These are phyloP conservation scores for Russula vinacea DNA, from an alignment of 768 basidiomycete species.

Conservation along the genomic window DNA sequence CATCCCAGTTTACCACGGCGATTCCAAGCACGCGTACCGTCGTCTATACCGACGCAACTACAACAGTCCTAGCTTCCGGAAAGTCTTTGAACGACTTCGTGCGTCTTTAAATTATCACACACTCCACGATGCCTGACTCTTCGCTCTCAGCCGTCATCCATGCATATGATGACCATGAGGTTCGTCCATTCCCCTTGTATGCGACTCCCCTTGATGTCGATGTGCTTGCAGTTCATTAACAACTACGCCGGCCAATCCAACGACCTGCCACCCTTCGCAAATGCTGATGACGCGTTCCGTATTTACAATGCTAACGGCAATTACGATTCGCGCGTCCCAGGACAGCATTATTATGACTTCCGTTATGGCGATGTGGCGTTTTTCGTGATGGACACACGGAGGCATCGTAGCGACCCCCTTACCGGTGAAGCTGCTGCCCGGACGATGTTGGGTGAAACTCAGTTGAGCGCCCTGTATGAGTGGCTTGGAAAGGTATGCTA, in stretches of 20 bases:
- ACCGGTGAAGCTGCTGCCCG: conserved; percentile 40
- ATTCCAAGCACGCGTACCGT: conserved; percentile 54
- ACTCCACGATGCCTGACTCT: conserved; percentile 6
- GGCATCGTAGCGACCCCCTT: conserved; percentile 49
- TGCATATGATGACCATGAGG: conserved; percentile 74
- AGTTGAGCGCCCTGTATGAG: conserved; percentile 55
- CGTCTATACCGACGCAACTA: conserved; percentile 68
- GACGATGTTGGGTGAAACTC: conserved; percentile 69
- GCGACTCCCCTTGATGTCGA: not conserved
- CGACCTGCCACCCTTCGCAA: conserved; percentile 54
- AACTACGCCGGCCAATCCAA: conserved; percentile 60
- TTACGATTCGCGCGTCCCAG: conserved; percentile 48
- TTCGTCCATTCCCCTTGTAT: conserved; percentile 26
- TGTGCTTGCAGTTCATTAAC: conserved; percentile 50
- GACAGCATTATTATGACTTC: conserved; percentile 57
- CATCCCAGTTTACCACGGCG: conserved; percentile 60
- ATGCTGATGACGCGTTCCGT: conserved; percentile 56
- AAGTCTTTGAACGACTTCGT: conserved; percentile 69
- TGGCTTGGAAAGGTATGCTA: conserved; percentile 56
- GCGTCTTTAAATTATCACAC: conserved; percentile 34
- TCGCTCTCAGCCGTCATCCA: conserved; percentile 55
- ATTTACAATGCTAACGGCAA: conserved; percentile 64
- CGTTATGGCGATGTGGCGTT: conserved; percentile 66
- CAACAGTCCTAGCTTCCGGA: conserved; percentile 59
- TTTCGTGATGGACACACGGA: conserved; percentile 74